Conservation (phyloP, 2,329 filamentous ascomycete species). For the Pyricularia sp. region DNA sequence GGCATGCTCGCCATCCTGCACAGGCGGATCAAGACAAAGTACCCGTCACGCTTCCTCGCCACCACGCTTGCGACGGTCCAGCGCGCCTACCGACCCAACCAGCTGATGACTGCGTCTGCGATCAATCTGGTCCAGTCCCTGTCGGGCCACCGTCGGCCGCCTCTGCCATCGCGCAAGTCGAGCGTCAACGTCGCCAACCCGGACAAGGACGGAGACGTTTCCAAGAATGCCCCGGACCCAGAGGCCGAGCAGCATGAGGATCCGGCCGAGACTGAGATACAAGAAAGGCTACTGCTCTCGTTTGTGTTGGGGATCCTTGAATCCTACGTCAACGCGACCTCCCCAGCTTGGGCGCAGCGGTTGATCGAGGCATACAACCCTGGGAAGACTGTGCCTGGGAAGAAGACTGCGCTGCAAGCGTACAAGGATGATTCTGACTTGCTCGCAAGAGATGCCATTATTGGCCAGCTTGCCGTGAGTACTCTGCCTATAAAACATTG, state of each 20-base stretch:
- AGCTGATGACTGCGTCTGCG: conserved; percentile 56
- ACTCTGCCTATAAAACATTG: neutral
- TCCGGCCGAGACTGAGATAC: conserved; percentile 51
- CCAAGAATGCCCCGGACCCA: conserved; percentile 46
- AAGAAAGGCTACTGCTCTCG: conserved; percentile 53
- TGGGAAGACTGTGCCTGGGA: conserved; percentile 46
- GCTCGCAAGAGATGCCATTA: conserved; percentile 47
- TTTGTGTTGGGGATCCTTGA: conserved; percentile 71
- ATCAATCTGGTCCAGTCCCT: conserved; percentile 59
- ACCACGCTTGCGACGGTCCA: conserved; percentile 62
- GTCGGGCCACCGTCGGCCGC: conserved; percentile 52
- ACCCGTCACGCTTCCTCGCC: conserved; percentile 66
- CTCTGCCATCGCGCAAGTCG: conserved; percentile 44
- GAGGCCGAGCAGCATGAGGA: conserved; percentile 42
- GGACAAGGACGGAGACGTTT: conserved; percentile 39
- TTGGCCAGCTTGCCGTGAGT: conserved; percentile 57
- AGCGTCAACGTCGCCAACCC: conserved; percentile 41
- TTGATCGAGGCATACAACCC: conserved; percentile 58
- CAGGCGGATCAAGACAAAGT: conserved; percentile 61
- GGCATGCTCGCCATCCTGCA: conserved; percentile 63
- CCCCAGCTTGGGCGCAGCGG: conserved; percentile 48
- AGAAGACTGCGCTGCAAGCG: conserved; percentile 45
- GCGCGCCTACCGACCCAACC: conserved; percentile 48
- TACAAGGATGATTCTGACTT: conserved; percentile 49
- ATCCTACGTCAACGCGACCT: conserved; percentile 52